Evolutionary conservation across 768 basidiomycete species (phyloP), one percentile per base, ranked within the genome.

Genomic region (Aureoboletus auriporus): DNA sequence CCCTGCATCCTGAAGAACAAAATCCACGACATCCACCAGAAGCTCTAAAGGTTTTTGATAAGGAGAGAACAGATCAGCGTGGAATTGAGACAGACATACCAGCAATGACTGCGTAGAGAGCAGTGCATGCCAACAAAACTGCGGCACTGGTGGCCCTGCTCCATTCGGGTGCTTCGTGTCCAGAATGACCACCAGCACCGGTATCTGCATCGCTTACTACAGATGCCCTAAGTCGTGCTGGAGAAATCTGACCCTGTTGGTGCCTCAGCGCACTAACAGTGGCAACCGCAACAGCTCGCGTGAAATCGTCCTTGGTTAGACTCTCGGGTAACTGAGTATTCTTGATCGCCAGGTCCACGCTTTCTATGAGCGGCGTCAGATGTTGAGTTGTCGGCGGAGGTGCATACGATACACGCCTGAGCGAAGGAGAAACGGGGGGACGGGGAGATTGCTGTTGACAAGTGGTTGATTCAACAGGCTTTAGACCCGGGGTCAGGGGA

Each of bases 121-220:
- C 84, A 0, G 96, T 99, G 63, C 96, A 98, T 1, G 70, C 79
- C 51, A 99, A 69, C 52, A 98, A 65, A 1, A 99, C 95, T 52
- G 85, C 93, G 5, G 93, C 88, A 68, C 92, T 95, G 13, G 85
- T 86, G 5, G 75, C 77, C 44, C 96, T 76, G 59, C 93, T 97
- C 96, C 96, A 99, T 39, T 89, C 90, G 6, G 96, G 96, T 4
- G 84, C 95, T 57, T 98, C 95, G 58, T 99, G 96, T 0, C 90
- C 93, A 20, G 82, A 83, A 66, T 87, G 85, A 14, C 77, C 81
- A 31, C 73, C 76, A 30, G 66, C 79, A 20, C 73, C 79, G 27
- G 68, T 6, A 5, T 80, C 83, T 26, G 54, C 53, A 29, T 70
- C 71, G 13, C 47, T 61, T 31, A 53, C 65, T 10, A 62, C 71